A percentile compares a stretch with the other conserved stretches of the same genome.
phyloP scores from a whole-genome alignment of 2,329 filamentous ascomycete genomes.

The Colletotrichum orbiculare region DNA sequence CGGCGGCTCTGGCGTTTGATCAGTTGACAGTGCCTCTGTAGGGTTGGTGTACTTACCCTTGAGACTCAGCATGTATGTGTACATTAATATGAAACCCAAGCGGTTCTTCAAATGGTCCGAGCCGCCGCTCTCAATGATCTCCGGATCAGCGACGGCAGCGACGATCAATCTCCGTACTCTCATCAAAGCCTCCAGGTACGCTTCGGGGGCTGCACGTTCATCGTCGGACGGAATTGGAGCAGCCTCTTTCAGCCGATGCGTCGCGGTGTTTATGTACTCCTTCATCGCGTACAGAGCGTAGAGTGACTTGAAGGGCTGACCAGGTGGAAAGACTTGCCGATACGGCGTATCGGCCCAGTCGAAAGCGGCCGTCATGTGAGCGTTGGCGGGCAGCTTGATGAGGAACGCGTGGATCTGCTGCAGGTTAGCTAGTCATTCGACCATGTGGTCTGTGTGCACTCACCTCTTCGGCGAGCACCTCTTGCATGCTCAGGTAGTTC shows the following conservation, averaged over 20 bases:
- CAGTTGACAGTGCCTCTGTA: constrained; percentile 28
- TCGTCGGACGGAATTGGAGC: constrained; percentile 11
- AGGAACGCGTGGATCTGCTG: constrained; percentile 76
- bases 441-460: constrained; percentile 31
- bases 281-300: constrained; percentile 77
- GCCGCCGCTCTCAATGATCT: constrained; percentile 33
- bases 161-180: constrained; percentile 66
- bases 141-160: constrained; percentile 48
- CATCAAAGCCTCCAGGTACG: constrained; percentile 49
- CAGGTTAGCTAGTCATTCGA: constrained; percentile 35
- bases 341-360: constrained; percentile 64
- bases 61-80: constrained; percentile 66
- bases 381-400: constrained; percentile 75
- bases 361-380: constrained; percentile 69
- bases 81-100: constrained; percentile 65
- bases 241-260: constrained; percentile 46
- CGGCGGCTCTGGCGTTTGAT: constrained; percentile 40
- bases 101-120: constrained; percentile 57
- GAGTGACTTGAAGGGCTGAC: constrained; percentile 77
- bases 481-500: constrained; percentile 79
- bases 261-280: constrained; percentile 63
- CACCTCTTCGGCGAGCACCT: constrained; percentile 75
- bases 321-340: constrained; percentile 73
- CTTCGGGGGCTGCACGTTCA: constrained; percentile 39
- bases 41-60: constrained; percentile 54